Evolutionary conservation across 2,329 filamentous ascomycete genomes (phyloP).

Genomic region (Tolypocladium inflatum): DNA sequence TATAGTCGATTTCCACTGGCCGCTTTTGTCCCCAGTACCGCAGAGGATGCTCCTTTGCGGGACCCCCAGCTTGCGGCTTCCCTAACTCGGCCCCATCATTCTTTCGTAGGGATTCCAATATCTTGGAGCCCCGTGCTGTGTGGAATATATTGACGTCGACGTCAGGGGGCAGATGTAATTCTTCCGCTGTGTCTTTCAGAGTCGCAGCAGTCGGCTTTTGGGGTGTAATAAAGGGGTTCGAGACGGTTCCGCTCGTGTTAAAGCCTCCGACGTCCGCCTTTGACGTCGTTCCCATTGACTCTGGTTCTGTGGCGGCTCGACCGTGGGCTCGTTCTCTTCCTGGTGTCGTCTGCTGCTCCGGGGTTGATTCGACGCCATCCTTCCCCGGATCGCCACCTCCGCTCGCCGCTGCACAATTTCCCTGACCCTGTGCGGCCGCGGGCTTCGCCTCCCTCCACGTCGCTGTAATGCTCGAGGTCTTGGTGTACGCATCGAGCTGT

Average conservation of each 20-base stretch:
- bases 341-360: neutral
- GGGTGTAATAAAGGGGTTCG: neutral
- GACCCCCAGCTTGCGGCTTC: slow-evolving; percentile 7
- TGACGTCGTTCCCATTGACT: neutral
- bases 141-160: slow-evolving; percentile 40
- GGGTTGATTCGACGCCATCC: neutral
- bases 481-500: slow-evolving; percentile 42
- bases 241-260: too few species aligned
- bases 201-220: slow-evolving; percentile 2
- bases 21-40: slow-evolving; percentile 21
- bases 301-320: neutral
- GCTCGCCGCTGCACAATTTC: neutral
- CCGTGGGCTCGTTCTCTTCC: neutral
- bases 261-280: neutral
- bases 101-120: slow-evolving; percentile 28
- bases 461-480: slow-evolving; percentile 33
- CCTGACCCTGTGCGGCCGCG: neutral
- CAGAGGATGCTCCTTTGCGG: slow-evolving; percentile 26
- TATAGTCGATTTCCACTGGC: slow-evolving; percentile 8
- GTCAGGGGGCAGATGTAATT: slow-evolving; percentile 26
- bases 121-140: slow-evolving; percentile 32
- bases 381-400: neutral
- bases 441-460: slow-evolving; percentile 17
- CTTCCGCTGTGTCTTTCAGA: slow-evolving; percentile 9
- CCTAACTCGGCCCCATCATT: slow-evolving; percentile 6